A percentile compares a stretch with the other conserved stretches of the same genome.
Conservation (phyloP, 2,329 filamentous ascomycete genomes). For the Didymella segeticola region DNA sequence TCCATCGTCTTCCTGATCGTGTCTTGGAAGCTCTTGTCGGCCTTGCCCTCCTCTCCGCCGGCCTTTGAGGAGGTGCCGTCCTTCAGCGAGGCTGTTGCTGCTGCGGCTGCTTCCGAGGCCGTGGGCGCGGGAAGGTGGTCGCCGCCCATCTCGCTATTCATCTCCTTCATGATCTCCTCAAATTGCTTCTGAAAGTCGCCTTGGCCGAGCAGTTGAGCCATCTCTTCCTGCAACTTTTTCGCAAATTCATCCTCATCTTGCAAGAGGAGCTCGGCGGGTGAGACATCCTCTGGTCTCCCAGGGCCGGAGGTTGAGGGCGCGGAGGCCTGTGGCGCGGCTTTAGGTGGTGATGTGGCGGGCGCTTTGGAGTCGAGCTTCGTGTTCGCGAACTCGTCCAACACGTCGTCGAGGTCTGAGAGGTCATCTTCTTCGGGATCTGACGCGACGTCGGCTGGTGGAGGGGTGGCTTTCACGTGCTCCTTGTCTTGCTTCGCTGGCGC, state of each 20-base stretch:
- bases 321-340: constrained; percentile 42
- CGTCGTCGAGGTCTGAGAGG: constrained; percentile 90
- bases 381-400: constrained; percentile 88
- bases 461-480: constrained; percentile 22
- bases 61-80: constrained; percentile 15
- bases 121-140: constrained; percentile 22
- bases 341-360: constrained; percentile 33
- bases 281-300: constrained; percentile 44
- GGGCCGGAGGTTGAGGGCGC: constrained; percentile 50
- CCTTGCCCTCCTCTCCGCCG: constrained; percentile 31
- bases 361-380: constrained; percentile 63
- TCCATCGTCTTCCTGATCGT: constrained; percentile 95
- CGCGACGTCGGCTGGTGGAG: constrained; percentile 53
- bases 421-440: constrained; percentile 94
- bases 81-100: constrained; percentile 37
- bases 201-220: constrained; percentile 81
- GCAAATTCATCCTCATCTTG: constrained; percentile 73
- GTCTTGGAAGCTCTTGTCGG: constrained; percentile 81
- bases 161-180: constrained; percentile 78
- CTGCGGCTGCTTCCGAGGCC: constrained; percentile 25
- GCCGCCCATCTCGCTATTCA: constrained; percentile 50
- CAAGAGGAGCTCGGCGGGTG: constrained; percentile 38
- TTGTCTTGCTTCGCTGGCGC: constrained; percentile 23
- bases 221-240: constrained; percentile 85
- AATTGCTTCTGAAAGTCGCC: constrained; percentile 79